Base-by-base conservation (phyloP, 495 filamentous ascomycete species). In the Penicillium pancosmium region DNA sequence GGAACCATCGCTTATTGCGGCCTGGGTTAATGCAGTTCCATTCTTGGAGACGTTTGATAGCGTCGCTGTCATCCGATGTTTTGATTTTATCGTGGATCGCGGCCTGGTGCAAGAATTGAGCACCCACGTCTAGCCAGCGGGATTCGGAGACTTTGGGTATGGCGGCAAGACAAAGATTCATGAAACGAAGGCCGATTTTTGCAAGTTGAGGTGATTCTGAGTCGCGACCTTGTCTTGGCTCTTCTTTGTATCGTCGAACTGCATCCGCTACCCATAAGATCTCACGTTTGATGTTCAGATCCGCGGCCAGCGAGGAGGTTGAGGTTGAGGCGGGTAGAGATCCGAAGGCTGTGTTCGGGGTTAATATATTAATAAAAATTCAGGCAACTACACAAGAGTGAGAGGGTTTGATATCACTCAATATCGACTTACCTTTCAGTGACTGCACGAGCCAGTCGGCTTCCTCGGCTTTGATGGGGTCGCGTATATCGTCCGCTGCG, bases 81-180 rank as follows among this genome's bases (percentile, higher is more conserved):
- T 19, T 1, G 12, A 23, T 23, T 23, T n/a, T 1, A 15, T 44
- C 36, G 36, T 13, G 36, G 4, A 81, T 40, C 4, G 67, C 69
- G 6, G 82, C 79, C 50, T 85, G 82, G 11, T 79, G 61, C 68
- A 84, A 78, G 57, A 80, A 81, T 21, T 76, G 73, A 0, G 69
- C 75, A 1, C 77, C 74, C 8, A 82, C 61, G 11, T 78, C 68
- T 56, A 79, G 73, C 78, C 77, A 83, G 5, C 62, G 49, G n/a
- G 47, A 50, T 33, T 57, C 36, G 10, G 65, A 68, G 34, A 71
- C 49, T 11, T 59, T 67, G 3, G 55, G 48, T 3, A 54, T 56
- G 18, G 74, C 76, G 4, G 69, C 44, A 2, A 71, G 66, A 35
- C 80, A 84, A 3, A 87, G 56, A 6, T 70, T 63, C 68, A 84